Conservation (phyloP, 352 stramenopile genomes). For the Blastocystis sp. region DNA sequence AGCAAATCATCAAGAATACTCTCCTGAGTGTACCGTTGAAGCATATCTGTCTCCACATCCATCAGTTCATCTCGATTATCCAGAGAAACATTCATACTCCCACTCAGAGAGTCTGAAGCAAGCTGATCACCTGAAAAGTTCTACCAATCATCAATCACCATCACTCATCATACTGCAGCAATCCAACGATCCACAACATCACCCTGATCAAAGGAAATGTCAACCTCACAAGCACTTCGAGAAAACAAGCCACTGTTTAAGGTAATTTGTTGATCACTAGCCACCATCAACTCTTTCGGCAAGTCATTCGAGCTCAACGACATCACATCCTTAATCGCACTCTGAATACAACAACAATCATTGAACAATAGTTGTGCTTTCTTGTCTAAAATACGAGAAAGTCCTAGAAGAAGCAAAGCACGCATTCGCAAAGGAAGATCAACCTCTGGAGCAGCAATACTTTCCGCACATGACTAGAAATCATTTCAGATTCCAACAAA, state of each 20-base stretch:
- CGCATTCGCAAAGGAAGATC: constrained; percentile 8
- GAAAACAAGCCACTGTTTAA: background rate
- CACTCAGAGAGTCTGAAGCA: background rate
- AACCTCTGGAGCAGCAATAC: background rate
- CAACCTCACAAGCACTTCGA: background rate
- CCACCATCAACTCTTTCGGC: background rate
- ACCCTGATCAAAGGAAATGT: constrained; percentile 22
- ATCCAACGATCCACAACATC: constrained; percentile 14
- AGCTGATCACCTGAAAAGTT: background rate
- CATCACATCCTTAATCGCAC: background rate
- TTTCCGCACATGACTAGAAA: background rate
- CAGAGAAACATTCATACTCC: background rate
- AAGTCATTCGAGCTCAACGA: background rate
- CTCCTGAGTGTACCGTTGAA: background rate
- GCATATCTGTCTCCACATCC: background rate
- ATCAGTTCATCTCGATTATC: background rate
- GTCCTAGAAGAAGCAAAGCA: constrained; percentile 10
- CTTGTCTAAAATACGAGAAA: constrained; percentile 11
- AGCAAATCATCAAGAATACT: constrained; percentile 21
- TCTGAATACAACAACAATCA: constrained; percentile 24
- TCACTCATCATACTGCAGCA: background rate
- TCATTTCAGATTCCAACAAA: background rate
- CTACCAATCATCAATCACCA: background rate
- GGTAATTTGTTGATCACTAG: constrained; percentile 11
- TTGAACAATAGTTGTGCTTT: constrained; percentile 2